Base-by-base conservation (phyloP, 78 protist species). In the Dictyostelium firmibasis region DNA sequence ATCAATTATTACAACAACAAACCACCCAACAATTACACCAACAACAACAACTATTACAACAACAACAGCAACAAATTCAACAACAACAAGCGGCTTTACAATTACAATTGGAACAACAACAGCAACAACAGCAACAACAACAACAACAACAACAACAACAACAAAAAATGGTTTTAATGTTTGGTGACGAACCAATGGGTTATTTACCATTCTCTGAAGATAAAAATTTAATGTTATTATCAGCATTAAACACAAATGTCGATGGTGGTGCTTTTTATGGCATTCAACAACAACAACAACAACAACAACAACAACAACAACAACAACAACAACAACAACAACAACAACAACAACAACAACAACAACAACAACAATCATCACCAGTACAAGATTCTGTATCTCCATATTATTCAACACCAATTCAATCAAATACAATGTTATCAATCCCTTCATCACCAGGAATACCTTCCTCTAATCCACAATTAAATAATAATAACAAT, bases 141-240 rank as follows among this genome's bases (percentile, higher is more conserved):
- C 25, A 53, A 53, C 25, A 13, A 36, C 25, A 60, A 60, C 29
- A 20, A 23, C 70, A 60, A 60, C 18, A 60, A 60, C 23, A n/a
- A n/a, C n/a, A n/a, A n/a, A n/a, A n/a, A n/a, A n/a, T n/a, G n/a
- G n/a, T n/a, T n/a, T n/a, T n/a, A 60, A 60, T 60, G 70, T 60
- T 23, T 60, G 70, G 70, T 60, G 70, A 60, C 9, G 70, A 60
- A n/a, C 70, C 70, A 60, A 60, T 60, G 70, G 93, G 93, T 64
- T 67, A 31, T 14, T 33, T 87, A 41, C 93, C 93, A n/a, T 87
- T 87, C 29, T 77, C 69, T 1, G 93, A 87, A 60, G 93, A 87
- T 38, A 87, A 87, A 47, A 87, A 78, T 27, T 36, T 78, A 25
- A 53, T 87, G 23, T 35, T 87, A 2, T 20, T 87, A 18, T 76